phyloP scores from a whole-genome alignment of 495 filamentous ascomycete genomes.

The Mycothermus thermophilus region DNA sequence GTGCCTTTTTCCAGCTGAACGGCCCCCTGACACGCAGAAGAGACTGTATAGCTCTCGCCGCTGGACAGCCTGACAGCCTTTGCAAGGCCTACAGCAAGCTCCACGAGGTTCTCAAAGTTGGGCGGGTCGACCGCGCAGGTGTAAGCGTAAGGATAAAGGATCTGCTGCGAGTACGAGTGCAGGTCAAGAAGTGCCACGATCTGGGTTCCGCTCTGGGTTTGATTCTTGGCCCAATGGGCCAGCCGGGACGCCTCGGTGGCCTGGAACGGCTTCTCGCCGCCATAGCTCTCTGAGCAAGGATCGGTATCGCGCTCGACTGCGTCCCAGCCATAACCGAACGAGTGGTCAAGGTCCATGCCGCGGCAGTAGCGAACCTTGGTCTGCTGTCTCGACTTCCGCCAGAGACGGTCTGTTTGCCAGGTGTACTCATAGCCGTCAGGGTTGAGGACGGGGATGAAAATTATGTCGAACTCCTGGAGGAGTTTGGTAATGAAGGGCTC shows the following conservation, averaged over 20 bases:
- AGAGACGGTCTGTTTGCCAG: slow-evolving; percentile 82
- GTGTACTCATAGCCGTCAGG: slow-evolving; percentile 90
- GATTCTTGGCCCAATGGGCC: slow-evolving; percentile 74
- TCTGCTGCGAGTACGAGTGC: slow-evolving; percentile 91
- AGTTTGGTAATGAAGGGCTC: slow-evolving; percentile 53
- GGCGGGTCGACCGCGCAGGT: slow-evolving; percentile 66
- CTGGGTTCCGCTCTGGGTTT: slow-evolving; percentile 57
- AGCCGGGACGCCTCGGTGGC: slow-evolving; percentile 62
- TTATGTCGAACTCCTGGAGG: slow-evolving; percentile 67
- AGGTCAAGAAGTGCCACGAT: slow-evolving; percentile 80
- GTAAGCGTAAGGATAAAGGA: slow-evolving; percentile 85
- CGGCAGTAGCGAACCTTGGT: slow-evolving; percentile 72
- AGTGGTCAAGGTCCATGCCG: slow-evolving; percentile 79
- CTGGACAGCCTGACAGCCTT: slow-evolving; percentile 72
- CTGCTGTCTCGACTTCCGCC: slow-evolving; percentile 87
- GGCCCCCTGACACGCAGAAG: slow-evolving; percentile 80
- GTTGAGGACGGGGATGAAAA: slow-evolving; percentile 80
- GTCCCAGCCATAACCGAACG: slow-evolving; percentile 78
- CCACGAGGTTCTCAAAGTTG: slow-evolving; percentile 78
- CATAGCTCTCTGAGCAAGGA: slow-evolving; percentile 85
- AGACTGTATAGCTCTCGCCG: slow-evolving; percentile 63
- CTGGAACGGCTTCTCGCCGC: slow-evolving; percentile 73
- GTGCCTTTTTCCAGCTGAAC: slow-evolving; percentile 24
- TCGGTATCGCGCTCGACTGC: slow-evolving; percentile 50
- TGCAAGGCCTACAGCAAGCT: slow-evolving; percentile 76